A percentile compares a stretch with the other conserved stretches of the same genome.
phyloP scores from a whole-genome alignment of 371 early-diverging fungal genomes.

The Saksenaea oblongispora region DNA sequence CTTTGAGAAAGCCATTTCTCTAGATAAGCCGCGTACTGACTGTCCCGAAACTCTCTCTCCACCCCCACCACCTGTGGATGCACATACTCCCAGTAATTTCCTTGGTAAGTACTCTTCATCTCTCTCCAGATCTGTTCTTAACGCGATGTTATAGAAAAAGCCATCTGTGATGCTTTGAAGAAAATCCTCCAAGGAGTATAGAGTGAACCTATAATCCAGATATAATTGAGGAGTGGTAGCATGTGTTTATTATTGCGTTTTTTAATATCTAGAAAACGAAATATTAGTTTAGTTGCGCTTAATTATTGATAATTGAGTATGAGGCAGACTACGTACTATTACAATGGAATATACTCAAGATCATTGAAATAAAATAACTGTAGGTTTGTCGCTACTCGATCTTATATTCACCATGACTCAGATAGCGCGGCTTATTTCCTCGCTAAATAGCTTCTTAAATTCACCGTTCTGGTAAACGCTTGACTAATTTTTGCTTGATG shows the following conservation, averaged over 20 bases:
- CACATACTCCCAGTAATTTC: conserved; percentile 4
- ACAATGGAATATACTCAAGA: too few species aligned
- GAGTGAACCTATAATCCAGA: background rate
- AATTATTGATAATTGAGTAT: too few species aligned
- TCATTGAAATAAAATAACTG: too few species aligned
- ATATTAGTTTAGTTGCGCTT: too few species aligned
- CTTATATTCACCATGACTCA: too few species aligned
- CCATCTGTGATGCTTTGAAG: conserved; percentile 18
- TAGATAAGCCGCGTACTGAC: conserved; percentile 20
- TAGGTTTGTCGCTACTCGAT: too few species aligned
- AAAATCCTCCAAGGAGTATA: conserved; percentile 18
- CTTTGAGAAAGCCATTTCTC: conserved; percentile 22
- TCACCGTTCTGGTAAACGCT: too few species aligned
- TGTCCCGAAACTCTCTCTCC: conserved; percentile 20
- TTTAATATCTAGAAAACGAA: too few species aligned
- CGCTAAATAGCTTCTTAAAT: too few species aligned
- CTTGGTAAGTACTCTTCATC: conserved; percentile 14
- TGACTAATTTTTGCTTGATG: too few species aligned
- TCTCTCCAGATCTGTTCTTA: background rate
- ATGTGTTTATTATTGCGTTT: background rate
- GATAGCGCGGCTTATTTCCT: too few species aligned
- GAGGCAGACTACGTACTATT: too few species aligned
- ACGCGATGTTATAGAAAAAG: conserved; percentile 8
- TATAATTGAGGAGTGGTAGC: background rate
- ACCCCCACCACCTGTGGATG: conserved; percentile 19